A percentile compares a stretch with the other conserved stretches of the same genome.
Evolutionary conservation across 257 asterid species (phyloP).

Genomic region (Ilex asprella): DNA sequence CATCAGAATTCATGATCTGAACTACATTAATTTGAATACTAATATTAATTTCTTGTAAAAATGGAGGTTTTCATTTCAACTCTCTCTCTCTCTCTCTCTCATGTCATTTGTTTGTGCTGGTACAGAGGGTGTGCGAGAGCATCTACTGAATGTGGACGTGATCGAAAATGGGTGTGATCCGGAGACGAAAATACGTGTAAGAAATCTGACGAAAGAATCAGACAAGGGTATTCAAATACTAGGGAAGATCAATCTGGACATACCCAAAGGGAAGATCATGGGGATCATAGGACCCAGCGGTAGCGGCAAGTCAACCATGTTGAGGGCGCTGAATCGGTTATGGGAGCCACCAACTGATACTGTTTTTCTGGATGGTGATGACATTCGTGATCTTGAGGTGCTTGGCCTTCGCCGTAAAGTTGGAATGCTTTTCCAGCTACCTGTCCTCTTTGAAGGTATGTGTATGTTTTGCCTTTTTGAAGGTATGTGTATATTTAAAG

Average conservation of each 20-base stretch:
- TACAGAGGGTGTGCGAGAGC: constrained; percentile 32
- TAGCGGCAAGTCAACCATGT: constrained; percentile 70
- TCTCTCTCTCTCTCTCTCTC: too few species aligned
- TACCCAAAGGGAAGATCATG: constrained; percentile 59
- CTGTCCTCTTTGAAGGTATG: constrained; percentile 66
- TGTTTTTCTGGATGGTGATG: constrained; percentile 58
- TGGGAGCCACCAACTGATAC: constrained; percentile 67
- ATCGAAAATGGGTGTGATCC: constrained; percentile 11
- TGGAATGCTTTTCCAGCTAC: constrained; percentile 77
- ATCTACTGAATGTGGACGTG: constrained; percentile 27
- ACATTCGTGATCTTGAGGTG: constrained; percentile 56
- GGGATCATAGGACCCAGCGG: constrained; percentile 87
- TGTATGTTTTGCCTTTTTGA: too few species aligned
- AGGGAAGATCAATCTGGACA: constrained; percentile 45
- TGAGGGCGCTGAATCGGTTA: constrained; percentile 62
- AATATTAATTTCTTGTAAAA: too few species aligned
- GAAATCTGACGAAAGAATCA: constrained; percentile 37
- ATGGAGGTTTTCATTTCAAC: too few species aligned
- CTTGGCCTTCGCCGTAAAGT: constrained; percentile 58
- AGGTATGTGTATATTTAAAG: too few species aligned
- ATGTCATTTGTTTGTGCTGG: too few species aligned
- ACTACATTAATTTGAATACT: too few species aligned
- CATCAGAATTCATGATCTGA: too few species aligned
- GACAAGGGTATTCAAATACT: constrained; percentile 43
- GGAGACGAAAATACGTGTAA: constrained; percentile 46